Evolutionary conservation across 306 rosid species (phyloP).

Genomic region (Dryas drummondii): DNA sequence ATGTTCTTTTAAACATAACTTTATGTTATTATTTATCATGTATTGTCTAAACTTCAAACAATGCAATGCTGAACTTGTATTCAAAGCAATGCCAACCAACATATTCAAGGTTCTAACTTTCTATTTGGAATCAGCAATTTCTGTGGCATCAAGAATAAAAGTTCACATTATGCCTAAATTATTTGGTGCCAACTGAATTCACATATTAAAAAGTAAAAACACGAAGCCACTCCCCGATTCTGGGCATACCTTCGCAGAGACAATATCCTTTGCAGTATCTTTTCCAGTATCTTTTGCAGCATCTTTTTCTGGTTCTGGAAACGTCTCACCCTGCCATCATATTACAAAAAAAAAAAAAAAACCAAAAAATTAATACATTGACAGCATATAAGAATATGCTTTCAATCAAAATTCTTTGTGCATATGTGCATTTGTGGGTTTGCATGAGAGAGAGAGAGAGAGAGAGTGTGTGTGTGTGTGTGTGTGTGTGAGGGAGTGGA

Average conservation of each 20-base stretch:
- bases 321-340: slow-evolving; percentile 77
- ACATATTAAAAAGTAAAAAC: background rate
- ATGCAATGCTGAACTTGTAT: background rate
- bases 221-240: background rate
- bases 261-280: background rate
- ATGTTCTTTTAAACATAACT: background rate
- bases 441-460: background rate
- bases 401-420: background rate
- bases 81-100: background rate
- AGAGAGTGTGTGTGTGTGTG: background rate
- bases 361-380: slow-evolving; percentile 5
- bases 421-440: background rate
- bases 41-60: background rate
- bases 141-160: background rate
- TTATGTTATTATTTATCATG: background rate
- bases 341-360: slow-evolving; percentile 24
- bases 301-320: slow-evolving; percentile 74
- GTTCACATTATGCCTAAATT: background rate
- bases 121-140: background rate
- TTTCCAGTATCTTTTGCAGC: background rate
- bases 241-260: slow-evolving; percentile 61
- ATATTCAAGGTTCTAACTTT: background rate
- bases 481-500: background rate
- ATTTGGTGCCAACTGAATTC: slow-evolving; percentile 7
- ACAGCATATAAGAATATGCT: background rate